Percentiles rank a stretch among this genome's conserved stretches.
These are phyloP conservation scores for Candida smagusa DNA, from an alignment of 1,139 yeast genomes.

Conservation along the genomic window DNA sequence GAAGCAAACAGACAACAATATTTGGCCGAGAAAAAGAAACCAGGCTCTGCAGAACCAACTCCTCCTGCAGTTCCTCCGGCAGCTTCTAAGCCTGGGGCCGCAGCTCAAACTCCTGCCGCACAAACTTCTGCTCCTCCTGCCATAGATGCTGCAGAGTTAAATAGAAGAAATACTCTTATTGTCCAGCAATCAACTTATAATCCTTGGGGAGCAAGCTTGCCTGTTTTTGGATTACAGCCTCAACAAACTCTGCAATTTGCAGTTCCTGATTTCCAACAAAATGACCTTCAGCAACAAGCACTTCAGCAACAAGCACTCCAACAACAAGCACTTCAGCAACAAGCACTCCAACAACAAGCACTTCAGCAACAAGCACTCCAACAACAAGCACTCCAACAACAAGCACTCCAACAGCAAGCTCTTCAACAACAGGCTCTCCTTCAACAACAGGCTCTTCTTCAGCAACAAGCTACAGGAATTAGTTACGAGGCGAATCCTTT, in stretches of 20 bases:
- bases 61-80: background rate
- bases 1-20: conserved; percentile 78
- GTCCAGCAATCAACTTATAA: conserved; percentile 44
- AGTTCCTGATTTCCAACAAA: conserved; percentile 5
- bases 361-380: conserved; percentile 7
- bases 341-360: conserved; percentile 18
- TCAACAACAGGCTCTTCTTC: background rate
- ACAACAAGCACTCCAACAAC: conserved; percentile 16
- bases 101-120: conserved; percentile 6
- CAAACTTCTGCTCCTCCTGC: background rate
- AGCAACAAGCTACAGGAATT: conserved; percentile 27
- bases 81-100: background rate
- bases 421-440: conserved; percentile 1
- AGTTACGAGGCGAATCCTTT: conserved; percentile 17
- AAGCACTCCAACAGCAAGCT: conserved; percentile 11
- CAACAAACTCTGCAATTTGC: conserved; percentile 7
- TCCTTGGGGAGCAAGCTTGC: conserved; percentile 35
- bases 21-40: conserved; percentile 49
- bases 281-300: conserved; percentile 10
- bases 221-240: conserved; percentile 11
- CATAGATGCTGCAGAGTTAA: conserved; percentile 11
- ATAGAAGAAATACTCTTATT: conserved; percentile 29
- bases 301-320: conserved; percentile 21
- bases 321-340: conserved; percentile 18
- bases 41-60: conserved; percentile 15